Base-by-base conservation (phyloP, 2,329 filamentous ascomycete genomes). In the Arthrobotrys musiformis region DNA sequence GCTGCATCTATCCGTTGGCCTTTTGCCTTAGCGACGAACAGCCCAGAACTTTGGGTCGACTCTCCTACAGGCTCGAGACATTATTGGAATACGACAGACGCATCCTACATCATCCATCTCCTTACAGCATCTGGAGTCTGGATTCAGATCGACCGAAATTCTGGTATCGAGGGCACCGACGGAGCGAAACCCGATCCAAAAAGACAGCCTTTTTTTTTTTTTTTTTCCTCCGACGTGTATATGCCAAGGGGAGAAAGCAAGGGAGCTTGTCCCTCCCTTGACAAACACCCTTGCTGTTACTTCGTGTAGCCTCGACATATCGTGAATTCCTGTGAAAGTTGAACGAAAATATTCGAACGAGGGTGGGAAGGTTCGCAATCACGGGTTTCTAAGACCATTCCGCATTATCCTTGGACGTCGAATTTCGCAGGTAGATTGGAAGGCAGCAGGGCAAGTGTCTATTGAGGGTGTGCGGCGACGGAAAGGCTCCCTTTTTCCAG, bases 341-440 rank as follows among this genome's bases (percentile, higher is more conserved):
- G 28, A 40, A 40, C 13, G 19, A 44, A 37, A 56, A n/a, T n/a
- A n/a, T n/a, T 40, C 24, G 64, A 54, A 69, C 48, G 63, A 64
- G 52, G 62, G 62, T 50, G 52, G 33, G 56, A 60, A 35, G 61
- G 33, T 22, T 26, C 37, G n/a, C 48, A 64, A 70, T 76, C 64
- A 76, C 70, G 63, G 70, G 70, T 37, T 60, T 44, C 24, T 68
- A 48, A 69, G 46, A 46, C 58, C 69, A 76, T 76, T 58, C 46
- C 58, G 54, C 60, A 44, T 33, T 44, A 76, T 52, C 72, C 72
- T 64, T 75, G 63, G 64, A 26, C 54, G 64, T 70, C 54, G 56
- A 76, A 70, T 70, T 73, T 70, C 56, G 58, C 72, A 63, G 72
- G 63, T 76, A 76, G 72, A 76, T 76, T 76, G 70, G 46, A 62